These are phyloP conservation scores for Claviceps quebecensis DNA, from an alignment of 2,329 filamentous ascomycete species.

Conservation along the genomic window DNA sequence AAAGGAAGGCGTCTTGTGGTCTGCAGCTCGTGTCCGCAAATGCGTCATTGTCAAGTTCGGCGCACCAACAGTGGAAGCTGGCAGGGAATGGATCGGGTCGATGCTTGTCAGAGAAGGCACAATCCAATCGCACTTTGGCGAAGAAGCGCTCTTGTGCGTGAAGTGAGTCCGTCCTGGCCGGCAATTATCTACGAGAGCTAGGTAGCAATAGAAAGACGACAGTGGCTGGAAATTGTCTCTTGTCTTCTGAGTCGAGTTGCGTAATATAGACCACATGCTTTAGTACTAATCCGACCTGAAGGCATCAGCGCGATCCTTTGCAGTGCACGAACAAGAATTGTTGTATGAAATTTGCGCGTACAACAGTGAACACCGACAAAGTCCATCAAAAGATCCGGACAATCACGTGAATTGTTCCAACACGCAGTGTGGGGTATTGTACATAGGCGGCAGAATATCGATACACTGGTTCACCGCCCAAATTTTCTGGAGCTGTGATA, in stretches of 20 bases:
- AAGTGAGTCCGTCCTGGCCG: slow-evolving; percentile 20
- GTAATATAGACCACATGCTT: background rate
- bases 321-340: too few relatives aligned
- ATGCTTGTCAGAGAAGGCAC: slow-evolving; percentile 67
- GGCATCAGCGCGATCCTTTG: background rate
- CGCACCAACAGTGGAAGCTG: slow-evolving; percentile 66
- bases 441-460: slow-evolving; percentile 15
- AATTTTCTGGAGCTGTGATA: slow-evolving; percentile 8
- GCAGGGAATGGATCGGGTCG: slow-evolving; percentile 61
- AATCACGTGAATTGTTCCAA: background rate
- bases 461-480: slow-evolving; percentile 13
- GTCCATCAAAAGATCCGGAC: too few relatives aligned
- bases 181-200: background rate
- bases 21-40: slow-evolving; percentile 63
- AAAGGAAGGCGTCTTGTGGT: slow-evolving; percentile 57
- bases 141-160: slow-evolving; percentile 67
- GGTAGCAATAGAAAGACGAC: background rate
- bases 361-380: too few relatives aligned
- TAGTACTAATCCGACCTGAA: too few relatives aligned
- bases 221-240: background rate
- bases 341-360: too few relatives aligned
- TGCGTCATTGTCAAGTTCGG: slow-evolving; percentile 90
- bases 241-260: slow-evolving; percentile 31
- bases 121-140: slow-evolving; percentile 58
- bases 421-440: background rate